These are phyloP conservation scores for Nannizziopsis arthrosporioides DNA, from an alignment of 2,329 filamentous ascomycete species.

Conservation along the genomic window DNA sequence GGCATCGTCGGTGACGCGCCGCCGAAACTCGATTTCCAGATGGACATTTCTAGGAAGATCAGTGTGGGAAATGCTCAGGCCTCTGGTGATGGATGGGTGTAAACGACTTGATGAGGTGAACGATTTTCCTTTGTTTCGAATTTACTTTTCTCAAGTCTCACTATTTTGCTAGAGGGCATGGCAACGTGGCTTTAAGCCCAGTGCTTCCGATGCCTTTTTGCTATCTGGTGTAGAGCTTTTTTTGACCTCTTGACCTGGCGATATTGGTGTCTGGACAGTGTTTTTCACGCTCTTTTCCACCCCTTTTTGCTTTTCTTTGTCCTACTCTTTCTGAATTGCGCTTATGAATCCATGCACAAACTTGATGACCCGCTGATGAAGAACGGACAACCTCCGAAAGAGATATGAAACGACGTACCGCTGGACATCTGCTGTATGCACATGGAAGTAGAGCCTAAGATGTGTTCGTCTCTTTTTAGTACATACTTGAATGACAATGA, in stretches of 20 bases:
- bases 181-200: not conserved
- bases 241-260: not conserved
- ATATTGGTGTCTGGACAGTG: not conserved
- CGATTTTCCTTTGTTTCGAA: slow-evolving; percentile 6
- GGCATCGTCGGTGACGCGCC: slow-evolving; percentile 39
- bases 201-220: not conserved
- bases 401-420: not conserved
- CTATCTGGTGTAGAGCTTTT: not conserved
- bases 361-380: slow-evolving; percentile 2
- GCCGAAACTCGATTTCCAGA: slow-evolving; percentile 47
- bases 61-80: not conserved
- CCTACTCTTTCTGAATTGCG: not conserved
- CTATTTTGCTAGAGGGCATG: not conserved
- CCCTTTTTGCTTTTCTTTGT: not conserved
- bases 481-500: slow-evolving; percentile 5
- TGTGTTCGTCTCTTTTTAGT: not conserved
- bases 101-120: not conserved
- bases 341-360: slow-evolving; percentile 4
- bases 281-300: not conserved
- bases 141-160: not conserved
- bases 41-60: slow-evolving; percentile 21
- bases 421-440: not conserved
- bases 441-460: not conserved
- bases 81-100: slow-evolving; percentile 5
- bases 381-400: not conserved